A percentile compares a stretch with the other conserved stretches of the same genome.
Evolutionary conservation across 805 yeast genomes (phyloP).

Genomic region (Nakazawaea pomicola): DNA sequence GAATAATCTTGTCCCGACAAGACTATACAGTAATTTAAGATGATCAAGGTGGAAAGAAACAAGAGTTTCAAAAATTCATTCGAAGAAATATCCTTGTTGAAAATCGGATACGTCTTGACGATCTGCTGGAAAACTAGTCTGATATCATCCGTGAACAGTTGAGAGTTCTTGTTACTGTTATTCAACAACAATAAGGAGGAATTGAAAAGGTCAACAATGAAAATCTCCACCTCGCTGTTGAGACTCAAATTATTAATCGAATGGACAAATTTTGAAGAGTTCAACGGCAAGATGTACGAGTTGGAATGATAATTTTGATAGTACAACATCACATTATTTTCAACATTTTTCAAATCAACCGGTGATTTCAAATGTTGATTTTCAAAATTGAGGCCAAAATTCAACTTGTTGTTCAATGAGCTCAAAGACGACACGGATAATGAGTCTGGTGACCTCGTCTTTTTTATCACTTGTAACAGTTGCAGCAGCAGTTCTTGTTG

Average conservation of each 20-base stretch:
- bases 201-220: constrained; percentile 36
- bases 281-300: constrained; percentile 41
- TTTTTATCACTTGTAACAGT: background rate
- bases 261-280: constrained; percentile 22
- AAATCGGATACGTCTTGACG: constrained; percentile 30
- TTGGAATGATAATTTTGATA: constrained; percentile 37
- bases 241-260: constrained; percentile 20
- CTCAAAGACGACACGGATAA: constrained; percentile 17
- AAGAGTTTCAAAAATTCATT: constrained; percentile 24
- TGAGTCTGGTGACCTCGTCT: constrained; percentile 8
- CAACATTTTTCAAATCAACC: constrained; percentile 22
- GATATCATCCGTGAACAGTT: constrained; percentile 27
- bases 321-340: constrained; percentile 33
- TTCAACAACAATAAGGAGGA: constrained; percentile 34
- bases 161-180: constrained; percentile 17
- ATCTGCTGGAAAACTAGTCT: constrained; percentile 31
- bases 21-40: constrained; percentile 51
- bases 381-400: constrained; percentile 12
- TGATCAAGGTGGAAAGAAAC: constrained; percentile 32
- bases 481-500: constrained; percentile 3
- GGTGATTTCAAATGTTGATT: constrained; percentile 17
- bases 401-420: constrained; percentile 18
- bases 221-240: constrained; percentile 24
- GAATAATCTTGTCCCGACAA: constrained; percentile 59
- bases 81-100: constrained; percentile 22